Conservation (phyloP, 2,329 filamentous ascomycete species). For the Hymenoscyphus linearis region DNA sequence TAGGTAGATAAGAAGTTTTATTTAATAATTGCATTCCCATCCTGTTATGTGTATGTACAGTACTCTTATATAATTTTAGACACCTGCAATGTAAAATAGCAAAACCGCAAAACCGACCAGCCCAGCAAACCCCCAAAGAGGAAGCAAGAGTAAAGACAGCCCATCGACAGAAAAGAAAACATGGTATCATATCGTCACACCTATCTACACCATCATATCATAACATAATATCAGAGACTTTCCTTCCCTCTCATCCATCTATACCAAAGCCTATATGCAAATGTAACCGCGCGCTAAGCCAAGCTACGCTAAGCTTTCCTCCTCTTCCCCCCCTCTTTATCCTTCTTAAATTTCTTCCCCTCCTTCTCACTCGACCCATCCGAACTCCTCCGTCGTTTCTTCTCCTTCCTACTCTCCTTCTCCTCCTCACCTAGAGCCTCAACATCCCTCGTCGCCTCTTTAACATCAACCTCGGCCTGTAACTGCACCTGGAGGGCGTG, state of each 20-base stretch:
- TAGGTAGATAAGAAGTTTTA: too few species aligned
- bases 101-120: background rate
- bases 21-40: too few species aligned
- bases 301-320: background rate
- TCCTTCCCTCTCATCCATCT: too few species aligned
- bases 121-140: background rate
- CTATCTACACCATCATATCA: background rate
- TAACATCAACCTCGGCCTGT: constrained; percentile 3
- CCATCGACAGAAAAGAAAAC: background rate
- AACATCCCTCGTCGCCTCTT: constrained; percentile 7
- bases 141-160: background rate
- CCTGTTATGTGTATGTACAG: too few species aligned
- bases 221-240: background rate
- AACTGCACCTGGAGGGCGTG: constrained; percentile 3
- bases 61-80: background rate
- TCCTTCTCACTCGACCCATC: constrained; percentile 1
- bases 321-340: background rate
- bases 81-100: background rate
- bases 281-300: too few species aligned
- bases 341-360: constrained; percentile 7
- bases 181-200: background rate
- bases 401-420: background rate
- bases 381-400: constrained; percentile 5
- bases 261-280: too few species aligned
- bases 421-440: background rate